A percentile compares a stretch with the other conserved stretches of the same genome.
Evolutionary conservation across 2,329 filamentous ascomycete genomes (phyloP).

Genomic region (Aplosporella prunicola): DNA sequence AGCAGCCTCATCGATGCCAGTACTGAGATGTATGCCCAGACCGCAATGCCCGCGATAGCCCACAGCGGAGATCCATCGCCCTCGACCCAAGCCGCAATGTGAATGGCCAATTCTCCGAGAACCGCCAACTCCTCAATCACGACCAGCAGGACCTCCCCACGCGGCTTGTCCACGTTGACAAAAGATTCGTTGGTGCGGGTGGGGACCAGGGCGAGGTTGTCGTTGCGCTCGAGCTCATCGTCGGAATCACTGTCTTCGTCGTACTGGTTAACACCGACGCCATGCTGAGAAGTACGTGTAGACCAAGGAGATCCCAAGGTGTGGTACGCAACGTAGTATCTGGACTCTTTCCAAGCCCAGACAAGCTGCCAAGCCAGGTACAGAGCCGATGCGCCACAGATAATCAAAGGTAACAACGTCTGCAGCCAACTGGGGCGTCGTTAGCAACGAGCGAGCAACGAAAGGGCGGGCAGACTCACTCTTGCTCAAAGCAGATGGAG

Average conservation of each 20-base stretch:
- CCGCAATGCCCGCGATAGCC: conserved; percentile 56
- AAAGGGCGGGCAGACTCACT: conserved; percentile 39
- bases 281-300: conserved; percentile 20
- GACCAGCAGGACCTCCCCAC: conserved; percentile 60
- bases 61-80: conserved; percentile 18
- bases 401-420: conserved; percentile 65
- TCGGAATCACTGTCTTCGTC: conserved; percentile 39
- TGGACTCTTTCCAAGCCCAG: conserved; percentile 44
- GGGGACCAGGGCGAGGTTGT: conserved; percentile 45
- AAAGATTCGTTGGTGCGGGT: conserved; percentile 42
- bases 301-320: conserved; percentile 38
- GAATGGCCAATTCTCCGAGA: conserved; percentile 59
- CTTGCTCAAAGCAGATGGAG: conserved; percentile 51
- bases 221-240: conserved; percentile 51
- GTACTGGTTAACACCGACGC: conserved; percentile 20
- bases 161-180: conserved; percentile 66
- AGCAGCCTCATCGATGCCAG: conserved; percentile 64
- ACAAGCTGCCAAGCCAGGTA: conserved; percentile 53
- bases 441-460: conserved; percentile 5
- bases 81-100: conserved; percentile 54
- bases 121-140: conserved; percentile 68
- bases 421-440: conserved; percentile 57
- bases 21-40: conserved; percentile 72
- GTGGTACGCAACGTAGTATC: conserved; percentile 50
- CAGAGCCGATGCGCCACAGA: conserved; percentile 60